Percentiles rank a stretch among this genome's conserved stretches.
These are phyloP conservation scores for Pisolithus tinctorius DNA, from an alignment of 768 basidiomycete genomes.

Conservation along the genomic window DNA sequence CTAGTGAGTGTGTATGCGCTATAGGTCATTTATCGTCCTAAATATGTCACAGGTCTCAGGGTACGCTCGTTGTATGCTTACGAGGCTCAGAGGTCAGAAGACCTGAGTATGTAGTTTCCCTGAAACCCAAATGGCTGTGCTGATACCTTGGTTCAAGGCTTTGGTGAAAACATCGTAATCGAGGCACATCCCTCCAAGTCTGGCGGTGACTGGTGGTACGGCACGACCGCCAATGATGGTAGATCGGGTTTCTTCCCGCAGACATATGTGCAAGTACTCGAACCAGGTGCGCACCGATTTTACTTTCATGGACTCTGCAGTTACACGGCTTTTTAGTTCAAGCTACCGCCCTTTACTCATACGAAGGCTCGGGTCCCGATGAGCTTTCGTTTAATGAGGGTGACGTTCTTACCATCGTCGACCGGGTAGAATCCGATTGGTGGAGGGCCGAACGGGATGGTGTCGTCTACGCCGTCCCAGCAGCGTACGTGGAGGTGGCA, in stretches of 20 bases:
- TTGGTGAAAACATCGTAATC: slow-evolving; percentile 73
- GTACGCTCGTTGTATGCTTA: slow-evolving; percentile 82
- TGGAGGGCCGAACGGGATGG: slow-evolving; percentile 93
- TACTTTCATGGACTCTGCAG: not conserved
- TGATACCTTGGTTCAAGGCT: slow-evolving; percentile 40
- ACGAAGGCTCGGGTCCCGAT: slow-evolving; percentile 61
- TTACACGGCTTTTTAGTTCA: slow-evolving; percentile 34
- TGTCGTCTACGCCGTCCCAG: slow-evolving; percentile 84
- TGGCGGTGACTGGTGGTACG: slow-evolving; percentile 92
- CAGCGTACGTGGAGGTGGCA: slow-evolving; percentile 78
- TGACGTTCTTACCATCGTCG: slow-evolving; percentile 71
- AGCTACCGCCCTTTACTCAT: slow-evolving; percentile 79
- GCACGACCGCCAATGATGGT: slow-evolving; percentile 56
- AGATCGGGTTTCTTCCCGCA: slow-evolving; percentile 86
- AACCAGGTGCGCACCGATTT: slow-evolving; percentile 39
- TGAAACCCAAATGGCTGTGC: not conserved
- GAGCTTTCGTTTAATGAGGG: slow-evolving; percentile 83
- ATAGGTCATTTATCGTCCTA: not conserved
- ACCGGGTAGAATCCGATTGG: slow-evolving; percentile 83
- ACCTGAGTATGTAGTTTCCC: slow-evolving; percentile 58
- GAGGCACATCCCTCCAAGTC: slow-evolving; percentile 81
- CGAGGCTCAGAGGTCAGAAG: slow-evolving; percentile 80
- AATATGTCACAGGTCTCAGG: slow-evolving; percentile 47
- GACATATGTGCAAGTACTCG: slow-evolving; percentile 73
- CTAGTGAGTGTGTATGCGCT: slow-evolving; percentile 35